Base-by-base conservation (phyloP, 805 yeast species). In the Ogataea polymorpha region DNA sequence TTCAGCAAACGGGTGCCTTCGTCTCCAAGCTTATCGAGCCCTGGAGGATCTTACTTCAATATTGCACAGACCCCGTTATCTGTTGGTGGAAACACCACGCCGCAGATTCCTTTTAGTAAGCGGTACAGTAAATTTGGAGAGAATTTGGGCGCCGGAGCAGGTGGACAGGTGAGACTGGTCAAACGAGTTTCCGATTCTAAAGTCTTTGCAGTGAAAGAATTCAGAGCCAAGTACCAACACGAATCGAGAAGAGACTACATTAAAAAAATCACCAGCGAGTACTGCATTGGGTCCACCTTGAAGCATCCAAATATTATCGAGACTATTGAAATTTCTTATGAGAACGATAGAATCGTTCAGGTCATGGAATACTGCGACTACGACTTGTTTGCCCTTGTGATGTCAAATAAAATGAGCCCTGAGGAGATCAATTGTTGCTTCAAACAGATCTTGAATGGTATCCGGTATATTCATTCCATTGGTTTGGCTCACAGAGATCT, bases 291-390 rank as follows among this genome's bases (percentile, higher is more conserved):
- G 1, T 82, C 91, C 1, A 85, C 96, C 1, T 71, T 90, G 48
- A 83, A 85, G 58, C 95, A 90, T 62, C 87, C 95, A 15, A 89
- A 90, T 59, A 85, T 90, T 49, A 85, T 90, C 44, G 91, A 86
- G 61, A 90, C 97, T 1, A 79, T 90, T 39, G 97, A 90, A 58
- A 88, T 90, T 38, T 83, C 90, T 33, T 88, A 87, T 63, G 97
- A 90, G 55, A 80, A 83, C 51, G 93, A 86, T 48, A 72, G 91
- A 42, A 83, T 88, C 44, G 79, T 84, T 53, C 96, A 90, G 65
- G 90, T 90, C 34, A 85, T 90, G 95, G 97, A 90, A 58, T 90
- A 87, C 62, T 89, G 96, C 62, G 96, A 90, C 51, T 89, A 76
- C 59, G 97, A 90, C 61, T 70, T 90, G 50, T 90, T 90, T 64